These are phyloP conservation scores for Verticillium nonalfalfae DNA, from an alignment of 2,329 filamentous ascomycete genomes.

Conservation along the genomic window DNA sequence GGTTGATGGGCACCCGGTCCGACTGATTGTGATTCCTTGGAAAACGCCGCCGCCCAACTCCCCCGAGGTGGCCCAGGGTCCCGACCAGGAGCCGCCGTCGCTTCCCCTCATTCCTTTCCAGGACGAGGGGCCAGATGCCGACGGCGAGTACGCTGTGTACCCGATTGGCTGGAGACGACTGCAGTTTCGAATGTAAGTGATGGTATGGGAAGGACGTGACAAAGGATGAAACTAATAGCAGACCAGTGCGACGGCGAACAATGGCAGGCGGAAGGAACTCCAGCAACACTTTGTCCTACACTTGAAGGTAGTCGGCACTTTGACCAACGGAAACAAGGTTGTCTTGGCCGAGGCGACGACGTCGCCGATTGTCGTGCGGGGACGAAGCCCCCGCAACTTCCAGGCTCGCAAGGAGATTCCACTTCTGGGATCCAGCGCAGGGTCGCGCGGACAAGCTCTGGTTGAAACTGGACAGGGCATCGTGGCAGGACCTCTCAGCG, in stretches of 20 bases:
- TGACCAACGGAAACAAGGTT: slow-evolving; percentile 77
- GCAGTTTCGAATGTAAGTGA: slow-evolving; percentile 73
- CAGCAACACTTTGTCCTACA: slow-evolving; percentile 94
- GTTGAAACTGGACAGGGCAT: slow-evolving; percentile 58
- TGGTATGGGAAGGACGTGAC: neutral
- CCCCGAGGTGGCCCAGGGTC: slow-evolving; percentile 54
- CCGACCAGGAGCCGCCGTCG: slow-evolving; percentile 79
- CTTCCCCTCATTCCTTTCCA: slow-evolving; percentile 67
- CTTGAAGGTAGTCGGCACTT: slow-evolving; percentile 76
- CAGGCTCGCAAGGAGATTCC: slow-evolving; percentile 91
- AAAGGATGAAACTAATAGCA: neutral
- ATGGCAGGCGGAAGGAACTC: slow-evolving; percentile 86
- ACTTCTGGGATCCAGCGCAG: slow-evolving; percentile 68
- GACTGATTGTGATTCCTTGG: slow-evolving; percentile 95
- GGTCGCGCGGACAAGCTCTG: slow-evolving; percentile 69
- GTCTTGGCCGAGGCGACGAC: slow-evolving; percentile 80
- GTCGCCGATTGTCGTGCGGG: slow-evolving; percentile 87
- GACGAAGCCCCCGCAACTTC: slow-evolving; percentile 90
- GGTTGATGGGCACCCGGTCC: slow-evolving; percentile 84
- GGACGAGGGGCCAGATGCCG: slow-evolving; percentile 51
- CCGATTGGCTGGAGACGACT: slow-evolving; percentile 91
- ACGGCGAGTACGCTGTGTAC: slow-evolving; percentile 82
- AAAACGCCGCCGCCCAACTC: slow-evolving; percentile 85
- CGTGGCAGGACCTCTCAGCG: slow-evolving; percentile 48
- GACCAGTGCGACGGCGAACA: slow-evolving; percentile 82